phyloP scores from a whole-genome alignment of 2,329 filamentous ascomycete genomes.

The Cladosporium sphaerospermum region DNA sequence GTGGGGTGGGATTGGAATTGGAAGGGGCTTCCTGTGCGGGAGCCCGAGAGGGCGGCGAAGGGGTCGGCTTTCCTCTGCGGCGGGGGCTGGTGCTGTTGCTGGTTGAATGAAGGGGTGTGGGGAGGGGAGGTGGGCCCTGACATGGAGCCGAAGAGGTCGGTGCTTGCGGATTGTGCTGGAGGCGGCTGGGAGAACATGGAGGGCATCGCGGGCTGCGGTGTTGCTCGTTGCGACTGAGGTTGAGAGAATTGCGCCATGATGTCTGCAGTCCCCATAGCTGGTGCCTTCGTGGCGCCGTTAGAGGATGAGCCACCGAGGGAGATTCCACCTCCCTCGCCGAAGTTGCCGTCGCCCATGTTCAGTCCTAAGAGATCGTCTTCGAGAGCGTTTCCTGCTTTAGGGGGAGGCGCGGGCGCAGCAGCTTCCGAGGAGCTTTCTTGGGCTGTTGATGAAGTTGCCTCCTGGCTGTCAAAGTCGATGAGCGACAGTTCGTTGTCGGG shows the following conservation, averaged over 20 bases:
- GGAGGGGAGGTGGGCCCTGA: constrained; percentile 44
- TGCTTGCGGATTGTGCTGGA: constrained; percentile 41
- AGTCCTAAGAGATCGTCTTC: constrained; percentile 89
- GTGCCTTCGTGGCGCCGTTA: constrained; percentile 28
- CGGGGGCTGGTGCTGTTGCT: constrained; percentile 18
- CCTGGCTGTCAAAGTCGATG: constrained; percentile 77
- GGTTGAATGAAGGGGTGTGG: constrained; percentile 42
- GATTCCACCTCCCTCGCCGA: constrained; percentile 73
- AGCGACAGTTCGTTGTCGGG: constrained; percentile 76
- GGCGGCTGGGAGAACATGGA: constrained; percentile 23
- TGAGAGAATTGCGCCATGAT: constrained; percentile 32
- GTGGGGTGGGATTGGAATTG: constrained; percentile 40
- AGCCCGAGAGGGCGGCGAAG: constrained; percentile 54
- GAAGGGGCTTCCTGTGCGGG: constrained; percentile 46
- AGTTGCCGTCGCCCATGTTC: constrained; percentile 66
- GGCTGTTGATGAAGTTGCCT: constrained; percentile 35
- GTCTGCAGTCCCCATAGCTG: constrained; percentile 23
- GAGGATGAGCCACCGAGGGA: constrained; percentile 55
- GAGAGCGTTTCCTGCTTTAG: constrained; percentile 56
- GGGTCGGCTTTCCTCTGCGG: constrained; percentile 45
- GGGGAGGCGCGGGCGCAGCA: constrained; percentile 36
- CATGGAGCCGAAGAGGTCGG: constrained; percentile 52
- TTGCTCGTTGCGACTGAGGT: constrained; percentile 14
- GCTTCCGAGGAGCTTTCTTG: constrained; percentile 29
- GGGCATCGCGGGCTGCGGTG: constrained; percentile 14